A percentile compares a stretch with the other conserved stretches of the same genome.
Evolutionary conservation across 306 rosid species (phyloP).

Genomic region (Prunus campanulata): DNA sequence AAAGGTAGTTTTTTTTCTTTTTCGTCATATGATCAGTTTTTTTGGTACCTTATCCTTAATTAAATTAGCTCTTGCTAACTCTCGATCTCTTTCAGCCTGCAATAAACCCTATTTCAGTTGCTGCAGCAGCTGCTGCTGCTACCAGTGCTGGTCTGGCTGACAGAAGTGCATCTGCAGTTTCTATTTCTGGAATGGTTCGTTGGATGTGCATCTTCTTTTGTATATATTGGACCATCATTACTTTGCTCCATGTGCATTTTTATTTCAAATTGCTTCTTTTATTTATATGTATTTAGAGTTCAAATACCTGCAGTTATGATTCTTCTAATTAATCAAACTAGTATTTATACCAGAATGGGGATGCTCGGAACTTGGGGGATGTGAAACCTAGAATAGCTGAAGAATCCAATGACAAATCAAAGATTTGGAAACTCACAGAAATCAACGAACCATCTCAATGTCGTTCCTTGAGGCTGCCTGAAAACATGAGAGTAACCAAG

Average conservation of each 20-base stretch:
- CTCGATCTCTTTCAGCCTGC: slow-evolving; percentile 55
- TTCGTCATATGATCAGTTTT: slow-evolving; percentile 11
- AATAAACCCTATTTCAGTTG: slow-evolving; percentile 75
- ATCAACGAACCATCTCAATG: slow-evolving; percentile 84
- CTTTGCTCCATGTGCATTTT: neutral
- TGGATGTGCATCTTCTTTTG: neutral
- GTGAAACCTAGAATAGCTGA: slow-evolving; percentile 91
- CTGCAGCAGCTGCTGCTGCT: slow-evolving; percentile 52
- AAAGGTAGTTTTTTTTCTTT: slow-evolving; percentile 49
- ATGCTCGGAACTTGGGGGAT: slow-evolving; percentile 80
- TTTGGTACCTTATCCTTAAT: neutral
- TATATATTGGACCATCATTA: neutral
- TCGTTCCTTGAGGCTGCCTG: slow-evolving; percentile 88
- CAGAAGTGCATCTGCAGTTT: slow-evolving; percentile 63
- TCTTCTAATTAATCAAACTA: neutral
- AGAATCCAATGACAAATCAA: slow-evolving; percentile 93
- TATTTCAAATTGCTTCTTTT: neutral
- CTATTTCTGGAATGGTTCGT: slow-evolving; percentile 87
- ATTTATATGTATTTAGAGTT: neutral
- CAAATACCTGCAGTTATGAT: slow-evolving; percentile 3
- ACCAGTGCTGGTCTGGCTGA: slow-evolving; percentile 69
- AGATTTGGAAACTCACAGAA: slow-evolving; percentile 97
- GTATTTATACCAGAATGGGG: slow-evolving; percentile 70
- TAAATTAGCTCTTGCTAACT: slow-evolving; percentile 18
- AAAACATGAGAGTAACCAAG: slow-evolving; percentile 74